phyloP scores from a whole-genome alignment of 2,329 filamentous ascomycete genomes.

The Venturia asperata region DNA sequence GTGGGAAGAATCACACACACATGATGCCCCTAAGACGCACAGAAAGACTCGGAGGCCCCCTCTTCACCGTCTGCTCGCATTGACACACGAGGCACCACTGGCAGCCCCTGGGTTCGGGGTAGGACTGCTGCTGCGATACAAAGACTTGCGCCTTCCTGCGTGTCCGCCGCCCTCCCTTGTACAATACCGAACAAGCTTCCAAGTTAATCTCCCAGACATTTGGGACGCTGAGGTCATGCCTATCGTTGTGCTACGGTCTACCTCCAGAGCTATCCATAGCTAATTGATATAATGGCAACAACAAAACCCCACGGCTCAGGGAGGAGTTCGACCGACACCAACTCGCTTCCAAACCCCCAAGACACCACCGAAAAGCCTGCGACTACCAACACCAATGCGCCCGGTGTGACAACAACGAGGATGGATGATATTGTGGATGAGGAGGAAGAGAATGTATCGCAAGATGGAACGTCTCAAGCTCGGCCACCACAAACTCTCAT shows the following conservation, averaged over 20 bases:
- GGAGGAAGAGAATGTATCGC: background rate
- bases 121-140: background rate
- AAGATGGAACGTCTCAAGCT: background rate
- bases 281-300: background rate
- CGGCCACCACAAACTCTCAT: constrained; percentile 29
- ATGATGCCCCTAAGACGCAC: background rate
- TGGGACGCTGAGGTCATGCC: constrained; percentile 14
- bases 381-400: background rate
- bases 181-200: background rate
- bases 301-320: background rate
- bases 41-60: background rate
- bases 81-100: background rate
- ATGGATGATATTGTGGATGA: constrained; percentile 16
- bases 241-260: constrained; percentile 2
- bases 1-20: background rate
- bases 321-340: constrained; percentile 2
- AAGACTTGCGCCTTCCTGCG: background rate
- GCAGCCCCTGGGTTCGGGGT: background rate
- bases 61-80: background rate
- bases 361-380: background rate
- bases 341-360: constrained; percentile 13
- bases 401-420: constrained; percentile 1
- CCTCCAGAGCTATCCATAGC: constrained; percentile 7
- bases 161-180: background rate
- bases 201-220: background rate